Percentiles rank a stretch among this genome's conserved stretches.
Conservation (phyloP, 331 rosid genomes). For the Rhamnella rubrinervis region DNA sequence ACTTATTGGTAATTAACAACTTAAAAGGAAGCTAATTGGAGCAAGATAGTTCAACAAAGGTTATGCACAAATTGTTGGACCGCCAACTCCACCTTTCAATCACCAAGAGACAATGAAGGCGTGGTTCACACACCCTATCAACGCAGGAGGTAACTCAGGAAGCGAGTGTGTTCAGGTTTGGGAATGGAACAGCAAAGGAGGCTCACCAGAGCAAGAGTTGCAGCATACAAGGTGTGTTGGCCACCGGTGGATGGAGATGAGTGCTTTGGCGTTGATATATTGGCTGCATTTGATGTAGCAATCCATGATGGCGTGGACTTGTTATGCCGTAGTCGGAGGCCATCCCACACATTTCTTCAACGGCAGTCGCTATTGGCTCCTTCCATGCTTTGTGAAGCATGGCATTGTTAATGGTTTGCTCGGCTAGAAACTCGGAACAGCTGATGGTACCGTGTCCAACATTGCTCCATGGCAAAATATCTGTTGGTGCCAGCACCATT, state of each 20-base stretch:
- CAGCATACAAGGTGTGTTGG: conserved; percentile 92
- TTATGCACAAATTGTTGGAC: conserved; percentile 41
- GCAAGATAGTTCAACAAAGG: conserved; percentile 94
- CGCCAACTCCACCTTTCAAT: conserved; percentile 48
- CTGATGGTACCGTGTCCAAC: conserved; percentile 47
- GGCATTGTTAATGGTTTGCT: conserved; percentile 85
- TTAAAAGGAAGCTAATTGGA: conserved; percentile 77
- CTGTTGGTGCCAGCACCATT: conserved; percentile 90
- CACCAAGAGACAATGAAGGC: conserved; percentile 82
- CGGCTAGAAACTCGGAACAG: conserved; percentile 88
- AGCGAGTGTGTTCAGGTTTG: conserved; percentile 70
- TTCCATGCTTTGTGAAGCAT: conserved; percentile 69
- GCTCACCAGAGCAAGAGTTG: conserved; percentile 86
- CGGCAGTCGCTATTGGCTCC: conserved; percentile 74
- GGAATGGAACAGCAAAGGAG: conserved; percentile 90
- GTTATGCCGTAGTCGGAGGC: conserved; percentile 82
- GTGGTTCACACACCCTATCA: conserved; percentile 89
- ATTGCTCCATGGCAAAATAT: conserved; percentile 72
- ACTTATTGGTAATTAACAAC: neutral
- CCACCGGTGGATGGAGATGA: conserved; percentile 48
- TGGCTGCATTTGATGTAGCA: conserved; percentile 80
- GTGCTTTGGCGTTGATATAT: conserved; percentile 80
- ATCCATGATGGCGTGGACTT: conserved; percentile 86
- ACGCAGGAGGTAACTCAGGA: conserved; percentile 83
- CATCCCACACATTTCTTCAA: conserved; percentile 37